phyloP scores from a whole-genome alignment of 345 rosid species.

The Cardamine chenopodiifolia region DNA sequence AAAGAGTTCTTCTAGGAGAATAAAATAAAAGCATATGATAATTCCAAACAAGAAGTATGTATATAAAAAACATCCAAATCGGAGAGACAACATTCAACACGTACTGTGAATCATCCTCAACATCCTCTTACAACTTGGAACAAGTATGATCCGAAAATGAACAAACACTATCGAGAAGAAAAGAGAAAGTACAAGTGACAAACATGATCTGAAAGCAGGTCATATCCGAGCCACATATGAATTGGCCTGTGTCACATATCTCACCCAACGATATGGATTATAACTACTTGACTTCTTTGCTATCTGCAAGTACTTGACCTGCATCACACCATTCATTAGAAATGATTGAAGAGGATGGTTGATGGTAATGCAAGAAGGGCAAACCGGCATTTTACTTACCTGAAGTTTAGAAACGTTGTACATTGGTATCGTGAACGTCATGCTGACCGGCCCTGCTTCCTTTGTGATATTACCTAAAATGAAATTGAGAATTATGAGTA shows the following conservation, averaged over 20 bases:
- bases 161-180: background rate
- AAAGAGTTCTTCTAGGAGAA: background rate
- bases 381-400: constrained; percentile 49
- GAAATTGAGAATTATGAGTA: constrained; percentile 5
- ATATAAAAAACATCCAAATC: background rate
- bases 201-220: constrained; percentile 25
- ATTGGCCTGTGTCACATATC: constrained; percentile 97
- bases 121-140: background rate
- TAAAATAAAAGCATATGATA: background rate
- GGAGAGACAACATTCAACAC: constrained; percentile 15
- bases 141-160: constrained; percentile 17
- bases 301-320: constrained; percentile 98
- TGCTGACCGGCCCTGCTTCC: constrained; percentile 97
- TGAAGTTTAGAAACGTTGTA: constrained; percentile 89
- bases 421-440: constrained; percentile 98
- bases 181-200: constrained; percentile 1
- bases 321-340: constrained; percentile 29
- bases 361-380: background rate
- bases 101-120: background rate
- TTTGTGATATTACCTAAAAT: constrained; percentile 82
- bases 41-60: background rate
- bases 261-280: constrained; percentile 98
- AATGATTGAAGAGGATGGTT: background rate
- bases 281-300: constrained; percentile 80
- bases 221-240: constrained; percentile 90